Base-by-base conservation (phyloP, 495 filamentous ascomycete species). In the Xylaria cubensis region DNA sequence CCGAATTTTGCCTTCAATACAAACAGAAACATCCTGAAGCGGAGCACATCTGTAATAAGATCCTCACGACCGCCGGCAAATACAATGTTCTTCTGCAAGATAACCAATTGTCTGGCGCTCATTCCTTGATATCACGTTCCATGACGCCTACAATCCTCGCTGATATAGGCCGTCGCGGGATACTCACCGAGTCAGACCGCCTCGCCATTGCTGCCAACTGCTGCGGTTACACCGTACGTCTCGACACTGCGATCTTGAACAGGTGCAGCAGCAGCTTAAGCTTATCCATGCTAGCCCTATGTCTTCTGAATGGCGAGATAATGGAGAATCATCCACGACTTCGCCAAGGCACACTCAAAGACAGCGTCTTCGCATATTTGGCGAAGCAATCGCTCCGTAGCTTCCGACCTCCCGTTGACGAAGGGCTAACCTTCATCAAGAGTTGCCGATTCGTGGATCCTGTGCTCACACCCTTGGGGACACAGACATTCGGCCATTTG, bases 231-330 rank as follows among this genome's bases (percentile, higher is more conserved):
- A 63, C 56, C 19, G 77, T 73, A 13, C 80, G 80, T 9, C 78
- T 81, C 5, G 66, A 81, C 46, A 71, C 74, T 2, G 58, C 66
- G 24, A 59, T 62, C 32, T 74, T 81, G 32, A 79, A 76, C 24
- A 58, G 44, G 64, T 26, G 72, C 19, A 63, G 69, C 42, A 64
- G 58, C 26, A 81, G 78, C 65, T 71, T 81, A 36, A 79, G 77
- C 62, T 48, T 81, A 2, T 75, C 77, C 7, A 77, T 81, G 39
- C 72, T 81, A 39, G 74, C 80, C 17, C 44, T 78, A n/a, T 81
- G 72, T 58, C 74, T 81, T 10, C 64, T 81, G 13, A 81, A 81
- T 48, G 78, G 80, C 65, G 80, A 81, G 74, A 76, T 81, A 48
- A 74, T 80, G 59, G 72, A 80, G 61, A 81, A 81, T 66, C 55